phyloP scores from a whole-genome alignment of 805 yeast genomes.

The Blastobotrys parvus region DNA sequence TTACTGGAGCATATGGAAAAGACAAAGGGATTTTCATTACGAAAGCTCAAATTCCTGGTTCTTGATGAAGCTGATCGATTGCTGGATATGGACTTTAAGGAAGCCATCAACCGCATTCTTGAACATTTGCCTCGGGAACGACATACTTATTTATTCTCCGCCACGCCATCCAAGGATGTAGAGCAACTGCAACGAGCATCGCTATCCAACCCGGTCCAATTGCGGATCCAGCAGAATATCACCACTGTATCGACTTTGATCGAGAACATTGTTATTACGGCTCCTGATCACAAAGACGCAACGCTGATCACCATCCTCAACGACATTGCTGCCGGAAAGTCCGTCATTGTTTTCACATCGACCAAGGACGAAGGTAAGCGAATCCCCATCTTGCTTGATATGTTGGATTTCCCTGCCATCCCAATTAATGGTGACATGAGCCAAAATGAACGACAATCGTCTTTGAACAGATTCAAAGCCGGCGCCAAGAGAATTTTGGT shows the following conservation, averaged over 20 bases:
- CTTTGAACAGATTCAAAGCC: slow-evolving; percentile 87
- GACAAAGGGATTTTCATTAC: slow-evolving; percentile 80
- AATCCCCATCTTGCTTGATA: slow-evolving; percentile 70
- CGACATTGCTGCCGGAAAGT: slow-evolving; percentile 71
- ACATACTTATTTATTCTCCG: slow-evolving; percentile 80
- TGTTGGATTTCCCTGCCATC: slow-evolving; percentile 78
- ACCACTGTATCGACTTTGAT: slow-evolving; percentile 91
- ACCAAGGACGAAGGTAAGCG: slow-evolving; percentile 95
- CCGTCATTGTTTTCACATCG: slow-evolving; percentile 82
- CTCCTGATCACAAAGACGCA: slow-evolving; percentile 89
- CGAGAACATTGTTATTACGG: slow-evolving; percentile 82
- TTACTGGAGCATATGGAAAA: slow-evolving; percentile 86
- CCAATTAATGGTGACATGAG: slow-evolving; percentile 97
- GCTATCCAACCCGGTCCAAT: slow-evolving; percentile 76
- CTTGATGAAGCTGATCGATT: slow-evolving; percentile 97
- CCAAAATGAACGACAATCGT: slow-evolving; percentile 81
- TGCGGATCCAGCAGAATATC: slow-evolving; percentile 81
- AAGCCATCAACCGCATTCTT: slow-evolving; percentile 79
- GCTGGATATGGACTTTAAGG: slow-evolving; percentile 94
- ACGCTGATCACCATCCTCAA: slow-evolving; percentile 72
- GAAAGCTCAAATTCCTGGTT: slow-evolving; percentile 71
- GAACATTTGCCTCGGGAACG: slow-evolving; percentile 73
- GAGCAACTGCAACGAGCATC: slow-evolving; percentile 94
- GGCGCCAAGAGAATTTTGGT: slow-evolving; percentile 86
- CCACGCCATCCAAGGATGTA: slow-evolving; percentile 95